Conservation (phyloP, 2,329 filamentous ascomycete species). For the Emergomyces africanus region DNA sequence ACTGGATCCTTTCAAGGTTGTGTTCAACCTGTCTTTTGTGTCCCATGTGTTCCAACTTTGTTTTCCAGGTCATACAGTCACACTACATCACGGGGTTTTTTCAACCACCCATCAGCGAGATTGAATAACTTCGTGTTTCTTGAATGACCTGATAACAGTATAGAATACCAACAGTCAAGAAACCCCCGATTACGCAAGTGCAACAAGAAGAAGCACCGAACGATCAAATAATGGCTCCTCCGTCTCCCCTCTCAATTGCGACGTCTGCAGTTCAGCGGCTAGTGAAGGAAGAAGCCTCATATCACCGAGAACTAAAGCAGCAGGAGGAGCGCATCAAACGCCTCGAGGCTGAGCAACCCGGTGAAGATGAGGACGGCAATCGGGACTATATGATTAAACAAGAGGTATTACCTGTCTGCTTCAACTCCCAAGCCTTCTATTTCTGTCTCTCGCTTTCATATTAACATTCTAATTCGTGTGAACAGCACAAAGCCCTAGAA, state of each 20-base stretch:
- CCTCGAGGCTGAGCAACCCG: constrained; percentile 48
- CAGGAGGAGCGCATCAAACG: constrained; percentile 61
- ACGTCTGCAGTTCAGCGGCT: constrained; percentile 70
- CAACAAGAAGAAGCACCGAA: constrained; percentile 7
- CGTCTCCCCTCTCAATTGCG: constrained; percentile 63
- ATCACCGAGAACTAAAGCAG: constrained; percentile 69
- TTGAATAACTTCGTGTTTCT: neutral
- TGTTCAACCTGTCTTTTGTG: neutral
- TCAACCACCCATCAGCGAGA: neutral
- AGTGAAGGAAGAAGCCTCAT: constrained; percentile 81
- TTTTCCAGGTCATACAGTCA: neutral
- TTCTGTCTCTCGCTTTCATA: neutral
- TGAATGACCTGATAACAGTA: neutral
- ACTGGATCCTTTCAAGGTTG: neutral
- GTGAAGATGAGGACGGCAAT: constrained; percentile 56
- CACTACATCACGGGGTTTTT: neutral
- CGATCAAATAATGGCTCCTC: constrained; percentile 52
- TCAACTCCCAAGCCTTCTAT: neutral
- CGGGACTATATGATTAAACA: constrained; percentile 69
- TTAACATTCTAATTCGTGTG: neutral
- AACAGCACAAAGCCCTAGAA: constrained; percentile 63
- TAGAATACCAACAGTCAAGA: neutral
- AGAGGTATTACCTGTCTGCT: constrained; percentile 52
- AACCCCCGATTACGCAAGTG: neutral
- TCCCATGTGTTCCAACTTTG: neutral